A percentile compares a stretch with the other conserved stretches of the same genome.
phyloP scores from a whole-genome alignment of 192 early-diverging fungal species.

The Rhizophagus clarus region DNA sequence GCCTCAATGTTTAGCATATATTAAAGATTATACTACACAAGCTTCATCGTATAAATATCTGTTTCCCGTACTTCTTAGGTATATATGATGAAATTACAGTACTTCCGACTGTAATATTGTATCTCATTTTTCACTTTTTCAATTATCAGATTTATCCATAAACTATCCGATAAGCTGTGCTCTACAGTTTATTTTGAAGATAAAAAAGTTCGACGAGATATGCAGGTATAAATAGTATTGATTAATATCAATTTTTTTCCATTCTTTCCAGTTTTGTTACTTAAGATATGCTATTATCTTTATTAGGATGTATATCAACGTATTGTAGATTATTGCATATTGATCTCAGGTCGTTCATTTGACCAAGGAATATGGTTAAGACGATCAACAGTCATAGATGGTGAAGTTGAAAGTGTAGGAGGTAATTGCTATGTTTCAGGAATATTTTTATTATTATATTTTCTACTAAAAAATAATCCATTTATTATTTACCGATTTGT shows the following conservation, averaged over 20 bases:
- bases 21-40: slow-evolving; percentile 64
- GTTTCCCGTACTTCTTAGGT: slow-evolving; percentile 61
- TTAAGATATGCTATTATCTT: neutral
- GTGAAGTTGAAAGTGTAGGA: slow-evolving; percentile 36
- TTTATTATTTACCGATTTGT: neutral
- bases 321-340: slow-evolving; percentile 73
- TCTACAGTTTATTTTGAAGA: slow-evolving; percentile 58
- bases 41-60: slow-evolving; percentile 60
- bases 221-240: slow-evolving; percentile 38
- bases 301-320: slow-evolving; percentile 53
- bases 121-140: neutral
- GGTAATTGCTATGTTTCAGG: slow-evolving; percentile 33
- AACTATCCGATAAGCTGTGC: slow-evolving; percentile 52
- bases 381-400: slow-evolving; percentile 45
- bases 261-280: neutral
- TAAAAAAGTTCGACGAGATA: slow-evolving; percentile 61
- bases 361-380: slow-evolving; percentile 73
- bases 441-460: neutral
- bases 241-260: neutral
- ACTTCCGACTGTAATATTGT: neutral
- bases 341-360: slow-evolving; percentile 74
- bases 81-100: neutral
- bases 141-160: slow-evolving; percentile 56
- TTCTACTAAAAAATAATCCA: too few species aligned
- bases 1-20: slow-evolving; percentile 58